Evolutionary conservation across 2,329 filamentous ascomycete genomes (phyloP), one percentile per base, ranked within the genome.

Genomic region (Ceratocystis huliohia): DNA sequence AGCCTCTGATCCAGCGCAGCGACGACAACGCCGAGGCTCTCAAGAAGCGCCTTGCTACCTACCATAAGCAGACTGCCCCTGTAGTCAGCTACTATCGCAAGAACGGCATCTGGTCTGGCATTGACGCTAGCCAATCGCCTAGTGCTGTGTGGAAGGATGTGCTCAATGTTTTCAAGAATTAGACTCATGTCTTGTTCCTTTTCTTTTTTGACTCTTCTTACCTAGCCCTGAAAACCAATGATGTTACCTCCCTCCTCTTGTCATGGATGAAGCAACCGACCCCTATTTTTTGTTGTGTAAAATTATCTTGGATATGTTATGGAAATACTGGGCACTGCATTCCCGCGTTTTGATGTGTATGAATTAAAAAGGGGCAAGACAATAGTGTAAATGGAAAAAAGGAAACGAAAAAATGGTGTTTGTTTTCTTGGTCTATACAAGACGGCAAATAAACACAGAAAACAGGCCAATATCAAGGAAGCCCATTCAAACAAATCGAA

Each of bases 71-170:
- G 84, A 99, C 94, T 44, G 79, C 85, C 57, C 94, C 94, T 22
- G 94, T 99, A 63, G 92, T 96, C 69, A 83, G 86, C 68, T 99
- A 99, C 83, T 99, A 99, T 85, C 89, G 95, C 80, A 91, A 91
- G 79, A 96, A 89, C 63, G 92, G 92, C 72, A 96, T 99, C 81
- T 99, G 94, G 94, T 88, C 88, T 77, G 88, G 88, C 69, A 85
- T 99, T 73, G 94, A 99, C 76, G 94, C 94, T 70, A 95, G 89
- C 81, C 91, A 99, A 81, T 88, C 96, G 79, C 94, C 94, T 22
- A 89, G 90, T 61, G 87, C 92, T 77, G 94, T 99, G 69, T 99
- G 94, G 94, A 92, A 91, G 82, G 90, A 87, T 76, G 80, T 99
- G 76, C 81, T 97, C 69, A 84, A 86, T 73, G 87, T 96, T 72